Conservation (phyloP, 257 asterid species). For the Petunia secreta region DNA sequence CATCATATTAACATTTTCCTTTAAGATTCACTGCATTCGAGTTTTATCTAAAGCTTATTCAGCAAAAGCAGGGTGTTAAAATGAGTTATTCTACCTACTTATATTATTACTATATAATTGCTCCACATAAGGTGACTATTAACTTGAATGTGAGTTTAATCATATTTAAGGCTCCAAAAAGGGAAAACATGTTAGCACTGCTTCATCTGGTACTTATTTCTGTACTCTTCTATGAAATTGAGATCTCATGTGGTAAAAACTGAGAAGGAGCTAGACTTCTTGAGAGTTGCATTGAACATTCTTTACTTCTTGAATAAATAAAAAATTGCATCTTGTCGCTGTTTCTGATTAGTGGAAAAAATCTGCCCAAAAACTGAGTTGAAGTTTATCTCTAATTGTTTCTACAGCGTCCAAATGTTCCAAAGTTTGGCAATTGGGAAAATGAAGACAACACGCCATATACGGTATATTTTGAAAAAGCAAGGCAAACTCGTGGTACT, state of each 20-base stretch:
- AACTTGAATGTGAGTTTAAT: neutral
- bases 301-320: neutral
- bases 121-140: neutral
- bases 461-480: conserved; percentile 72
- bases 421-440: conserved; percentile 88
- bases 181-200: neutral
- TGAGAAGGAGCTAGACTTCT: neutral
- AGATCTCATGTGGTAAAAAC: neutral
- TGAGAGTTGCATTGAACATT: neutral
- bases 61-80: no score
- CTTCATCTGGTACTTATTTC: neutral
- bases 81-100: no score
- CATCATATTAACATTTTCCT: neutral
- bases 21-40: neutral
- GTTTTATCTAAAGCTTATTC: neutral
- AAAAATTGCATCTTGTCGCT: neutral
- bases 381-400: neutral
- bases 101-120: neutral
- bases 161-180: neutral
- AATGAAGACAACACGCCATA: conserved; percentile 62
- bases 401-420: conserved; percentile 65
- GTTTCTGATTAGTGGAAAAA: neutral
- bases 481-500: conserved; percentile 60
- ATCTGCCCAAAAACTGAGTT: neutral
- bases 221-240: neutral